Conservation (phyloP, 1,284 basidiomycete genomes). For the Dichomitus squalens region DNA sequence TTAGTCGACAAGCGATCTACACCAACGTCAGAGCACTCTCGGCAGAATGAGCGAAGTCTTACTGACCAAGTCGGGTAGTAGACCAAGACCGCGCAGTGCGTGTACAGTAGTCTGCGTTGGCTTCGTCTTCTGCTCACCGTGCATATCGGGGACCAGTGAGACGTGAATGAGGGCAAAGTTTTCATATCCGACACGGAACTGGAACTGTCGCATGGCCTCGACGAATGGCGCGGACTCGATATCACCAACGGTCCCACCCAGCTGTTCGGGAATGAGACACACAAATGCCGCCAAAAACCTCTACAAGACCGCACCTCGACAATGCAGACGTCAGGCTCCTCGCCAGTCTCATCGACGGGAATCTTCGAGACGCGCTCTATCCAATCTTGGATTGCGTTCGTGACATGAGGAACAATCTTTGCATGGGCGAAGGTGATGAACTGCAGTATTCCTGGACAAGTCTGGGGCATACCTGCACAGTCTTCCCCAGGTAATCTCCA, state of each 20-base stretch:
- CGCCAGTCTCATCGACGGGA: constrained; percentile 92
- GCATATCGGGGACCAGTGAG: constrained; percentile 96
- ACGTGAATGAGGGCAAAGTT: constrained; percentile 99
- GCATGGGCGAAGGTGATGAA: not conserved
- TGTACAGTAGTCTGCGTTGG: constrained; percentile 98
- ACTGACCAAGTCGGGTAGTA: constrained; percentile 89
- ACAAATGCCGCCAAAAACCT: not conserved
- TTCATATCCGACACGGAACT: constrained; percentile 96
- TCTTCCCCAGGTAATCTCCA: constrained; percentile 98
- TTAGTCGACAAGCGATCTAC: constrained; percentile 90
- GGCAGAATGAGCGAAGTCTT: not conserved
- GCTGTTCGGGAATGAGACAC: constrained; percentile 47
- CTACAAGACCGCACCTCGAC: constrained; percentile 69
- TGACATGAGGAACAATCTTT: constrained; percentile 96
- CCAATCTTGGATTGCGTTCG: constrained; percentile 99
- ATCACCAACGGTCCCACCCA: constrained; percentile 95
- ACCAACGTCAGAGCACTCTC: not conserved
- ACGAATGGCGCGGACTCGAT: constrained; percentile 98
- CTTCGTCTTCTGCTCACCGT: constrained; percentile 99
- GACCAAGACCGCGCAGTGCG: constrained; percentile 90
- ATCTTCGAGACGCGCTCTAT: constrained; percentile 93
- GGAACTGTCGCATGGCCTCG: constrained; percentile 99
- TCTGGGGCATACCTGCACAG: constrained; percentile 71
- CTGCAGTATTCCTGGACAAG: not conserved
- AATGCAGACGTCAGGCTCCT: constrained; percentile 96